A percentile compares a stretch with the other conserved stretches of the same genome.
phyloP scores from a whole-genome alignment of 345 rosid species.

The Pseudoturritis turrita region DNA sequence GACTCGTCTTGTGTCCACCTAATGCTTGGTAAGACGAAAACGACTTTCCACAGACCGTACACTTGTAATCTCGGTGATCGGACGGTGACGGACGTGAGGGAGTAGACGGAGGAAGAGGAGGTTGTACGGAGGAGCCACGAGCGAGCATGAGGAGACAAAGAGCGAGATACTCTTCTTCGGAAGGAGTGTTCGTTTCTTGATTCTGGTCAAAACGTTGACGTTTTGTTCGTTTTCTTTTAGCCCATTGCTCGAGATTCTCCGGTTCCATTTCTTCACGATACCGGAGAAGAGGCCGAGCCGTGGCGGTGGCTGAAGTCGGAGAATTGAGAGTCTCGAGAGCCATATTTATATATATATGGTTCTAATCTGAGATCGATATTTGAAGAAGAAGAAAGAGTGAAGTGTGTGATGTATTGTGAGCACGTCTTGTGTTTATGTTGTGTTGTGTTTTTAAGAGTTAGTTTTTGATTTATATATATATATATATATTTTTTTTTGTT shows the following conservation, averaged over 20 bases:
- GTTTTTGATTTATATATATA: slow-evolving; percentile 2
- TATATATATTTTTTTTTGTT: neutral
- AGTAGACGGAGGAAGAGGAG: neutral
- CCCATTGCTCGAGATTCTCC: slow-evolving; percentile 56
- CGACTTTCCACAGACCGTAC: slow-evolving; percentile 69
- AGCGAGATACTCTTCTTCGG: slow-evolving; percentile 89
- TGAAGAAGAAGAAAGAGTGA: slow-evolving; percentile 28
- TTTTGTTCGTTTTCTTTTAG: slow-evolving; percentile 84
- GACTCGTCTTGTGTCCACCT: slow-evolving; percentile 95
- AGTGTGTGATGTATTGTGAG: slow-evolving; percentile 37
- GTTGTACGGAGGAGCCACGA: slow-evolving; percentile 44
- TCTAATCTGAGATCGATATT: slow-evolving; percentile 3
- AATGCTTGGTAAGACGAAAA: slow-evolving; percentile 83
- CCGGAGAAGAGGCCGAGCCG: slow-evolving; percentile 39
- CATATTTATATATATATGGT: slow-evolving; percentile 36
- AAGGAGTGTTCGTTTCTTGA: slow-evolving; percentile 35
- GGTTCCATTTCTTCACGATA: slow-evolving; percentile 37
- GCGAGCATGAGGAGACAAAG: slow-evolving; percentile 95
- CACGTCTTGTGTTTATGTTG: slow-evolving; percentile 32
- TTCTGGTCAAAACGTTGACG: slow-evolving; percentile 47
- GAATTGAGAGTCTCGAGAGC: slow-evolving; percentile 61
- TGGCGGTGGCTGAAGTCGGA: slow-evolving; percentile 36
- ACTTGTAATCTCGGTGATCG: slow-evolving; percentile 47
- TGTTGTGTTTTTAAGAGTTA: neutral
- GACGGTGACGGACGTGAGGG: slow-evolving; percentile 11